A percentile compares a stretch with the other conserved stretches of the same genome.
Evolutionary conservation across 2,329 filamentous ascomycete species (phyloP).

Genomic region (Ophiostoma tasmaniense): DNA sequence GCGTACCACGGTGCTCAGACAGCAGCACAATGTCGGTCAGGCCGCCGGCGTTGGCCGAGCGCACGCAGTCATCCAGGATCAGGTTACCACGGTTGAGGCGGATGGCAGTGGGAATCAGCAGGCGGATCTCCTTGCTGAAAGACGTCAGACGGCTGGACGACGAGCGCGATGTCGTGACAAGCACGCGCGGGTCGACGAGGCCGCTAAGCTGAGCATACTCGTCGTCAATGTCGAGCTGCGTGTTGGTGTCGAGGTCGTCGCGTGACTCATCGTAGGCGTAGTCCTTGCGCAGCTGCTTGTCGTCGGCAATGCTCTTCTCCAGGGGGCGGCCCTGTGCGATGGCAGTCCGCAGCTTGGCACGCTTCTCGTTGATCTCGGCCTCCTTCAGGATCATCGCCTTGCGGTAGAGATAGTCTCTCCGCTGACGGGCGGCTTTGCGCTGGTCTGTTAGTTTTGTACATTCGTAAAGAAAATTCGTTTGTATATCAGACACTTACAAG

Average conservation of each 20-base stretch:
- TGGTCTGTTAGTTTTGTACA: slow-evolving; percentile 22
- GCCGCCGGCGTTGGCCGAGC: slow-evolving; percentile 69
- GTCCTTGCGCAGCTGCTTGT: slow-evolving; percentile 74
- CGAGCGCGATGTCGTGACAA: slow-evolving; percentile 85
- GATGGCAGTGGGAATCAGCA: slow-evolving; percentile 76
- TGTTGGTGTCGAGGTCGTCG: slow-evolving; percentile 56
- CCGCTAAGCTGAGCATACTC: slow-evolving; percentile 90
- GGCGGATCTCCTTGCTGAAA: slow-evolving; percentile 74
- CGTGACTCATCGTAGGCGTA: slow-evolving; percentile 89
- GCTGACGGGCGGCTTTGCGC: slow-evolving; percentile 67
- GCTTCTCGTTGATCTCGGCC: slow-evolving; percentile 86
- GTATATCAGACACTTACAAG: slow-evolving; percentile 16
- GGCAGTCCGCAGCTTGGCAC: slow-evolving; percentile 76
- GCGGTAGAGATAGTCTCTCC: slow-evolving; percentile 84
- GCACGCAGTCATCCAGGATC: slow-evolving; percentile 75
- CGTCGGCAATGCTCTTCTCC: slow-evolving; percentile 73
- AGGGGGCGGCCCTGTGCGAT: slow-evolving; percentile 83
- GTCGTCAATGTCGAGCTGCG: slow-evolving; percentile 70
- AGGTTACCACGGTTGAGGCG: slow-evolving; percentile 87
- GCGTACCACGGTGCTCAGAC: slow-evolving; percentile 87
- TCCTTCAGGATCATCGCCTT: slow-evolving; percentile 79
- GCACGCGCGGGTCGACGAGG: slow-evolving; percentile 66
- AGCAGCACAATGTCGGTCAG: slow-evolving; percentile 79
- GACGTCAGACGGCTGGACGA: slow-evolving; percentile 76
- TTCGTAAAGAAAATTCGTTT: fast-evolving